These are phyloP conservation scores for Bipolaris zeicola DNA, from an alignment of 2,329 filamentous ascomycete species.

Conservation along the genomic window DNA sequence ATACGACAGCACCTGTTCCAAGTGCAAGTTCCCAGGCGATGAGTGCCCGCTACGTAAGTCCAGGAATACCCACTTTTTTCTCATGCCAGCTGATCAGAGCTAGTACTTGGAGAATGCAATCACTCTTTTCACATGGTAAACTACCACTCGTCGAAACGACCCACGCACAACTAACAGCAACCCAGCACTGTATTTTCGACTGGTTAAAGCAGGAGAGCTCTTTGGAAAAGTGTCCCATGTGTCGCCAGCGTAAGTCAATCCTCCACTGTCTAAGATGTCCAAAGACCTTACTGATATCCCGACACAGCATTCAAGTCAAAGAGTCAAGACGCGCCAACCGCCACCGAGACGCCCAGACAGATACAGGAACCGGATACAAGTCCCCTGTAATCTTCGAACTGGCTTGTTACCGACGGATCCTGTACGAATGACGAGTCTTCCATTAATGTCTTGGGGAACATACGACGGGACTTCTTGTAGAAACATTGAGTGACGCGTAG, in stretches of 20 bases:
- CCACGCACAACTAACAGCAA: constrained; percentile 13
- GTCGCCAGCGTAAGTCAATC: constrained; percentile 75
- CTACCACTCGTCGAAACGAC: neutral
- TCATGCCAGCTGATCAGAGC: constrained; percentile 10
- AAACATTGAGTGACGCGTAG: neutral
- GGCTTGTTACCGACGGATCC: neutral
- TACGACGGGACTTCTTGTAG: neutral
- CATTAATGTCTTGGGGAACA: neutral
- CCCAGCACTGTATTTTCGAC: constrained; percentile 87
- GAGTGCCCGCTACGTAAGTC: constrained; percentile 85
- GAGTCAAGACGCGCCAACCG: constrained; percentile 38
- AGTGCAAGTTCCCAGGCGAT: constrained; percentile 96
- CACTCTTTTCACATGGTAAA: constrained; percentile 96
- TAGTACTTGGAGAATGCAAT: constrained; percentile 94
- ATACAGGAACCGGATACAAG: constrained; percentile 29
- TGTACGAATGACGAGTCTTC: neutral
- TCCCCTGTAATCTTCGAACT: constrained; percentile 10
- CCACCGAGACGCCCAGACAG: constrained; percentile 17
- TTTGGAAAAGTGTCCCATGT: constrained; percentile 97
- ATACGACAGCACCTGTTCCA: constrained; percentile 96
- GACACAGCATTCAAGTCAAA: constrained; percentile 48
- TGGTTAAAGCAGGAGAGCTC: constrained; percentile 97
- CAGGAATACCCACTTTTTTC: neutral
- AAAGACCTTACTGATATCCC: constrained; percentile 18
- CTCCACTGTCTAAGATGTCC: neutral